Base-by-base conservation (phyloP, 1,139 yeast genomes). In the Hemisphaericaspora subhashii region DNA sequence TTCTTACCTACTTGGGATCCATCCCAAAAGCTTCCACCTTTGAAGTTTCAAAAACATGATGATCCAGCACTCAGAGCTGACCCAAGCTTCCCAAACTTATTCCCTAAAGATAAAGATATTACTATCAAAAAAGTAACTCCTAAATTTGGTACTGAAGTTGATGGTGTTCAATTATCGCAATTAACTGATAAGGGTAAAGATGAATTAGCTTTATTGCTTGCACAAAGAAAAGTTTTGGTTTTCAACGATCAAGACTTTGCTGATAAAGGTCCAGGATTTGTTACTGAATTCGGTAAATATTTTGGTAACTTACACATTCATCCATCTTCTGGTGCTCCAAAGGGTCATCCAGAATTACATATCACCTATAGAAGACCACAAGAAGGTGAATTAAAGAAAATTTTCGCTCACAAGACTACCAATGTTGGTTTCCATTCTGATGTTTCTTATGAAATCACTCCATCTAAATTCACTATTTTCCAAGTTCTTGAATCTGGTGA, bases 1-100 rank as follows among this genome's bases (percentile, higher is more conserved):
- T 75, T 69, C 56, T 64, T 75, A 38, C 80, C 81, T n/a, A 67
- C 78, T 1, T 75, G 79, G 79, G 72, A 71, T 45, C 73, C 74
- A 15, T 55, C 52, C 20, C 67, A 73, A 45, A 69, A 66, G 40
- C 67, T 55, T 41, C 59, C 64, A 12, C 72, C 79, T 12, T 66
- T 74, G 46, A 62, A 66, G 43, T 72, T 74, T 45, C 75, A 73
- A 54, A 68, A 69, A 45, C 73, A 68, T 50, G 55, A 58, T 24
- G 86, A 80, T 47, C 77, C 80, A 17, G 86, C 81, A 5, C 53
- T 64, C 17, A 64, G 70, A 37, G 69, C 67, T 11, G 63, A 62
- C 42, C 56, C 57, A 14, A 22, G 43, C 3, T 62, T 58, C 42
- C 57, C 57, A 40, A 53, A 55, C 39, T 55, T 64, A 33, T 58